These are phyloP conservation scores for Rhodotorula graminis DNA, from an alignment of 768 basidiomycete species.

Conservation along the genomic window DNA sequence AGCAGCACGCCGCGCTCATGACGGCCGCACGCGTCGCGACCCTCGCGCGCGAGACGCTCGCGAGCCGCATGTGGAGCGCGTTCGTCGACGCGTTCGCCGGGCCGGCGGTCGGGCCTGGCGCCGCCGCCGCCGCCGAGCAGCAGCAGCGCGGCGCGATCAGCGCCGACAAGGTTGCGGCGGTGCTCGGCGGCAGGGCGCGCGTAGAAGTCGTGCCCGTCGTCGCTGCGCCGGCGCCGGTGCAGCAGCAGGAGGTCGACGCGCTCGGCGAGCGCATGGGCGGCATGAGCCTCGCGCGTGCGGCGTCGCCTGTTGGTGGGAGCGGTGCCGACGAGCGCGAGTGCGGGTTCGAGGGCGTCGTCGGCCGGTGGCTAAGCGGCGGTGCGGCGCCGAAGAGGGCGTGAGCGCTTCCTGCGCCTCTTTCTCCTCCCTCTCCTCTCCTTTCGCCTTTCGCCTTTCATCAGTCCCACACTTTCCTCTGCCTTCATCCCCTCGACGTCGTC, in stretches of 20 bases:
- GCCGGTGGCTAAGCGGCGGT: constrained; percentile 1
- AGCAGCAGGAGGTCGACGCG: not conserved
- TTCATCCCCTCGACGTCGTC: no score
- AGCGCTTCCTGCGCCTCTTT: not conserved
- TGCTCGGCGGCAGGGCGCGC: constrained; percentile 12
- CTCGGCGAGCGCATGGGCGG: constrained; percentile 5
- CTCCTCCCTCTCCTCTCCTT: no score
- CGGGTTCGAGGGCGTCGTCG: constrained; percentile 8
- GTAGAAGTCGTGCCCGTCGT: constrained; percentile 28
- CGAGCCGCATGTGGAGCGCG: constrained; percentile 64
- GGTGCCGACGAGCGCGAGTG: not conserved
- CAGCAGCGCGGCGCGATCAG: not conserved
- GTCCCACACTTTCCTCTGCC: no score
- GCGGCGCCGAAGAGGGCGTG: constrained; percentile 2
- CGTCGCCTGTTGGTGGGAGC: no score
- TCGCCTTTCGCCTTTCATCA: not conserved
- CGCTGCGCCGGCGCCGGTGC: not conserved
- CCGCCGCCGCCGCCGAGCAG: no score
- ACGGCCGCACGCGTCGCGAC: constrained; percentile 53
- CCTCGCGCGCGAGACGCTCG: constrained; percentile 71
- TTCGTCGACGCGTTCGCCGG: constrained; percentile 88
- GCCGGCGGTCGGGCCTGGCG: not conserved
- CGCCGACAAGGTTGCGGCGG: constrained; percentile 17
- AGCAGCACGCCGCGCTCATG: not conserved
- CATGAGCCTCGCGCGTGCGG: not conserved